Percentiles rank a stretch among this genome's conserved stretches.
These are phyloP conservation scores for Leccinellum rugosiceps DNA, from an alignment of 768 basidiomycete genomes.

Conservation along the genomic window DNA sequence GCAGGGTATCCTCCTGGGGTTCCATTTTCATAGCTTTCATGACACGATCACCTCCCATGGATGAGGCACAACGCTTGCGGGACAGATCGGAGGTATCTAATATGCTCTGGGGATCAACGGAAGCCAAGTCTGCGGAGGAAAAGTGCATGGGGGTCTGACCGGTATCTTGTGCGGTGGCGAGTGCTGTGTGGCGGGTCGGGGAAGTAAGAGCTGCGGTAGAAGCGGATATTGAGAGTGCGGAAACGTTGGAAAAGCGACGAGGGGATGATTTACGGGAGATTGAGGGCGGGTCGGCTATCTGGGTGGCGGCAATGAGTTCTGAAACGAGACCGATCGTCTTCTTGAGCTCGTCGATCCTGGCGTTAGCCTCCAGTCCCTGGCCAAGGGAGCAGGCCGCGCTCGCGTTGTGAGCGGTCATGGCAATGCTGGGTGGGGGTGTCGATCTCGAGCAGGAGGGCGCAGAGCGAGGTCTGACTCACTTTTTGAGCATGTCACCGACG, in stretches of 20 bases:
- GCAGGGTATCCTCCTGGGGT: conserved; percentile 41
- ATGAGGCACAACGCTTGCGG: conserved; percentile 51
- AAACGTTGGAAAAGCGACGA: conserved; percentile 17
- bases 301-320: conserved; percentile 49
- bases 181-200: conserved; percentile 19
- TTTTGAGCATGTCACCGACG: conserved; percentile 48
- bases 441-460: conserved; percentile 3
- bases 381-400: conserved; percentile 46
- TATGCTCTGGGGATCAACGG: conserved; percentile 22
- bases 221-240: conserved; percentile 34
- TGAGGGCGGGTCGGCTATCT: conserved; percentile 32
- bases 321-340: conserved; percentile 52
- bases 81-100: conserved; percentile 39
- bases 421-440: conserved; percentile 41
- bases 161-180: conserved; percentile 23
- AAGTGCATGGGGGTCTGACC: conserved; percentile 22
- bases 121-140: conserved; percentile 15
- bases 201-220: conserved; percentile 35
- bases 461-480: conserved; percentile 38
- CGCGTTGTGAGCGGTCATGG: conserved; percentile 56
- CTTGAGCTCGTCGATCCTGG: conserved; percentile 54
- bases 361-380: conserved; percentile 46
- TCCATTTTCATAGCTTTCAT: conserved; percentile 50
- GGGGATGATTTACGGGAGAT: conserved; percentile 33
- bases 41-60: conserved; percentile 42